phyloP scores from a whole-genome alignment of 2,329 filamentous ascomycete species.

The Claviceps sp. region DNA sequence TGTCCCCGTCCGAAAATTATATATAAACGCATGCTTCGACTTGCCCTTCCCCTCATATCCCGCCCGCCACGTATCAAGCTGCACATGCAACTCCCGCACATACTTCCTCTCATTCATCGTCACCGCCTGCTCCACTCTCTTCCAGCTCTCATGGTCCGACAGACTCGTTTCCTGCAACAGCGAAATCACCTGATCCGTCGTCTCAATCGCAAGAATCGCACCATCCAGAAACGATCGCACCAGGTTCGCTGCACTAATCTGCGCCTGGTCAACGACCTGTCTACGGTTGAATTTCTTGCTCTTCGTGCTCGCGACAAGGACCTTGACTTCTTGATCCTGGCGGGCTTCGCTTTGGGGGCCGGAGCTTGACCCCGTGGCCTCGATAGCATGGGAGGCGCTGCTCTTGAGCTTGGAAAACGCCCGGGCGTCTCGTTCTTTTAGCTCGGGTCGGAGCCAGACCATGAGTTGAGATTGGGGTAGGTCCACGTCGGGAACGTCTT shows the following conservation, averaged over 20 bases:
- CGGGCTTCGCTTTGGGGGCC: slow-evolving; percentile 15
- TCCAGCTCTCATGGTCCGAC: slow-evolving; percentile 74
- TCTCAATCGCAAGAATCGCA: slow-evolving; percentile 78
- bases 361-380: slow-evolving; percentile 5
- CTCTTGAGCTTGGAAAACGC: slow-evolving; percentile 33
- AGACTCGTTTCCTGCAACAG: slow-evolving; percentile 61
- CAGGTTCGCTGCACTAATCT: slow-evolving; percentile 43
- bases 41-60: slow-evolving; percentile 40
- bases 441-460: slow-evolving; percentile 67
- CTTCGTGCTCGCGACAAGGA: slow-evolving; percentile 69
- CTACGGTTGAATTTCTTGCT: slow-evolving; percentile 87
- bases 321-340: slow-evolving; percentile 60
- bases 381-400: slow-evolving; percentile 18
- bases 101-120: slow-evolving; percentile 70
- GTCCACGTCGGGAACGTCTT: slow-evolving; percentile 63
- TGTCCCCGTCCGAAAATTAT: slow-evolving; percentile 76
- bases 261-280: slow-evolving; percentile 71
- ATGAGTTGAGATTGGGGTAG: slow-evolving; percentile 60
- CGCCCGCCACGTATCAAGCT: slow-evolving; percentile 51
- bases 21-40: slow-evolving; percentile 67
- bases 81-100: slow-evolving; percentile 65
- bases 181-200: slow-evolving; percentile 69
- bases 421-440: slow-evolving; percentile 62
- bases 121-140: slow-evolving; percentile 63
- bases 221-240: slow-evolving; percentile 60